phyloP scores from a whole-genome alignment of 805 yeast genomes.

The Metschnikowia peoriensis region DNA sequence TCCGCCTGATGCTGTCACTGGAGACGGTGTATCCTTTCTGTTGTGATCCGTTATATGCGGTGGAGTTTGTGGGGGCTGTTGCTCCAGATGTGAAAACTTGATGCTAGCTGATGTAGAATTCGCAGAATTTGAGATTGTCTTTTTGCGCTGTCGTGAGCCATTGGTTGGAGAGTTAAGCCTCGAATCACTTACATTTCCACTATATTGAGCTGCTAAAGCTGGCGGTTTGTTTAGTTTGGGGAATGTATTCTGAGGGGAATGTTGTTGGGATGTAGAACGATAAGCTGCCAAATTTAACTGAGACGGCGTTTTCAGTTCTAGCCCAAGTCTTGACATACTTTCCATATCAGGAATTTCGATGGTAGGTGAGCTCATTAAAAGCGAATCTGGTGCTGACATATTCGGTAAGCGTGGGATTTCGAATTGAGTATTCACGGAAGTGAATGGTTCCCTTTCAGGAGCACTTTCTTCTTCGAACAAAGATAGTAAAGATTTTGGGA shows the following conservation, averaged over 20 bases:
- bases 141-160: conserved; percentile 32
- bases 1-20: conserved; percentile 10
- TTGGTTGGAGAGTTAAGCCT: conserved; percentile 22
- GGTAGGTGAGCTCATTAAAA: conserved; percentile 48
- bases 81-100: conserved; percentile 7
- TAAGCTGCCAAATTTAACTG: conserved; percentile 7
- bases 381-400: conserved; percentile 8
- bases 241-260: conserved; percentile 13
- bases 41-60: conserved; percentile 10
- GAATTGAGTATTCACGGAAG: conserved; percentile 4
- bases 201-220: conserved; percentile 40
- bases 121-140: conserved; percentile 38
- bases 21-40: conserved; percentile 34
- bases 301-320: conserved; percentile 9
- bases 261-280: conserved; percentile 7
- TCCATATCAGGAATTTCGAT: conserved; percentile 73
- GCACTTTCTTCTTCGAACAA: conserved; percentile 16
- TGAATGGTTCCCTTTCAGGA: conserved; percentile 3
- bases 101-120: conserved; percentile 12
- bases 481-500: conserved; percentile 16
- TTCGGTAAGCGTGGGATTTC: conserved; percentile 14
- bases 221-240: conserved; percentile 40
- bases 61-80: conserved; percentile 15
- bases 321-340: conserved; percentile 26
- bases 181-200: conserved; percentile 39